These are phyloP conservation scores for Conoideocrella luteorostrata DNA, from an alignment of 2,329 filamentous ascomycete species.

Conservation along the genomic window DNA sequence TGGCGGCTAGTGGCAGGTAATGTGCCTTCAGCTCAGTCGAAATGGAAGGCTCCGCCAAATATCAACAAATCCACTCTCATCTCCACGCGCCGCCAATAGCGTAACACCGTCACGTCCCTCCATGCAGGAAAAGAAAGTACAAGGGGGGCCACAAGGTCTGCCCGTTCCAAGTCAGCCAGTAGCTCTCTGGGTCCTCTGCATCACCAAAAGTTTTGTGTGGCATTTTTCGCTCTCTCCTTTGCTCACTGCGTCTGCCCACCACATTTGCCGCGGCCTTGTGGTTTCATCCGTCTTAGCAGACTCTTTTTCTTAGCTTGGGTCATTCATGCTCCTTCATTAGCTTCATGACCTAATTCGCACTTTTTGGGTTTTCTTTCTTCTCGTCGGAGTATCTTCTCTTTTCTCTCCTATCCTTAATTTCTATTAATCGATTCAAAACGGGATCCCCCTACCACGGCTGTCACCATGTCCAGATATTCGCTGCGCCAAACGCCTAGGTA, in stretches of 20 bases:
- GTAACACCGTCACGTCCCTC: neutral
- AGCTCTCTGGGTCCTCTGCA: no score
- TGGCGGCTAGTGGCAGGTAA: no score
- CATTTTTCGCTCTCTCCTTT: neutral
- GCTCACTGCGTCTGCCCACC: neutral
- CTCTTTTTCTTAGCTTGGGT: neutral
- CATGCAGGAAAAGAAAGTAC: neutral
- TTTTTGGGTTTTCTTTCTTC: neutral
- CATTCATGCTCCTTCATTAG: neutral
- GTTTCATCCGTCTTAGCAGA: neutral
- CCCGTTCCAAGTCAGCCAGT: no score
- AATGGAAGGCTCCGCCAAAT: neutral
- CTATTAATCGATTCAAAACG: neutral
- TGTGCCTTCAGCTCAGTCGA: no score
- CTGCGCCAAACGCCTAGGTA: constrained; percentile 25
- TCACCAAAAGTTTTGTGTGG: neutral
- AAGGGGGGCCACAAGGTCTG: no score
- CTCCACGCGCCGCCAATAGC: neutral
- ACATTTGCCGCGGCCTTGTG: neutral
- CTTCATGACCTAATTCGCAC: constrained; percentile 3
- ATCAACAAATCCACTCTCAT: neutral
- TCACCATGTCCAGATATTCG: constrained; percentile 22
- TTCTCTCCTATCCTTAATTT: neutral
- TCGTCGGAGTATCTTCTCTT: neutral
- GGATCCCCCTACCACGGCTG: neutral